Base-by-base conservation (phyloP, 23 red algal genomes). In the Chondrus crispus region DNA sequence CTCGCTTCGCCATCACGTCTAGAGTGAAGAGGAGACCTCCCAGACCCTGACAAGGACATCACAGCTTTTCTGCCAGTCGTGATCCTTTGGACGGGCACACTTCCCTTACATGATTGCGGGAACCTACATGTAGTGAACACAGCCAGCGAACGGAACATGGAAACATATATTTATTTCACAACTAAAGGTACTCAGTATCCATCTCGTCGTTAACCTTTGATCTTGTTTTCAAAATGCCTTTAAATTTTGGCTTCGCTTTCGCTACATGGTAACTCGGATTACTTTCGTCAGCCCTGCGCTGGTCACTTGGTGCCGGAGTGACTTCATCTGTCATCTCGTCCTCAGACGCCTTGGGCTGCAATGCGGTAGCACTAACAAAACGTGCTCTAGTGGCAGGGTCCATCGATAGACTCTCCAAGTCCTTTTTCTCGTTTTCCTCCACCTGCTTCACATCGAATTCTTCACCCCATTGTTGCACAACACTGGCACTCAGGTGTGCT, bases 361-460 rank as follows among this genome's bases (percentile, higher is more conserved):
- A n/a, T n/a, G n/a, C n/a, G n/a, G n/a, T n/a, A 46, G 71, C 71
- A 46, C 13, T 77, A 46, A 37, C 71, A 77, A 77, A 77, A 8
- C 38, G 38, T 7, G 44, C 71, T 48, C 38, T 77, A 7, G 38
- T 77, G 26, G 12, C 11, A 10, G 71, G 10, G 26, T 42, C 37
- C 12, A 77, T 77, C 22, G 37, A 19, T 29, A 90, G 44, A 2
- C 71, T 80, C 24, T 70, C 62, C 19, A 92, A 38, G 4, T 73
- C 28, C 36, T 24, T 62, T 2, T 54, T 47, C 32, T 84, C 78
- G 11, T n/a, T 10, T 39, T 82, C 82, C 45, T 75, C 39, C 10
- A 90, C 35, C 14, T 49, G 71, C 28, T 88, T 54, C 29, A 98
- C 43, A 68, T 98, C 81, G 74, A 98, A 98, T 20, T 93, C 96